Percentiles rank a stretch among this genome's conserved stretches.
Conservation (phyloP, 306 rosid genomes). For the Acacia melanoxylon region DNA sequence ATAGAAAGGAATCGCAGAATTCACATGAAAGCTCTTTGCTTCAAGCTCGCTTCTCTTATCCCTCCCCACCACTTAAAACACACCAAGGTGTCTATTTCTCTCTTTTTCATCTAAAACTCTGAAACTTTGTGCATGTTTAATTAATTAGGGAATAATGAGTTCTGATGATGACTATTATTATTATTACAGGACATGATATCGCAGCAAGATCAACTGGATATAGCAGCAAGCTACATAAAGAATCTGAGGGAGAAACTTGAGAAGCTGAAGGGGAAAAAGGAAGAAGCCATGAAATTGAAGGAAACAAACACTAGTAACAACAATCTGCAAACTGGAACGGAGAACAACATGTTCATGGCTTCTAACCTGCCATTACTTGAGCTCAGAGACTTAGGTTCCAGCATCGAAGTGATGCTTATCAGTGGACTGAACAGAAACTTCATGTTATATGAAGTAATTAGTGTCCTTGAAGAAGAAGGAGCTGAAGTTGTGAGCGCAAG, state of each 20-base stretch:
- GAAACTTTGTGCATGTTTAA: background rate
- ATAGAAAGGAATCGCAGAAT: constrained; percentile 71
- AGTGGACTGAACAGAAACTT: constrained; percentile 51
- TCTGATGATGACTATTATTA: too few species aligned
- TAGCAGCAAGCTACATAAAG: constrained; percentile 50
- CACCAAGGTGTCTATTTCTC: constrained; percentile 40
- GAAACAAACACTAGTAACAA: background rate
- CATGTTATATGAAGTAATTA: constrained; percentile 55
- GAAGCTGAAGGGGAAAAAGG: constrained; percentile 48
- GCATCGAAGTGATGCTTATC: constrained; percentile 57
- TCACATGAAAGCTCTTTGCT: constrained; percentile 69
- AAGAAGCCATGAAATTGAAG: constrained; percentile 31
- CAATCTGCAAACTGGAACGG: background rate
- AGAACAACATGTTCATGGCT: background rate
- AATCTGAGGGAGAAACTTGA: constrained; percentile 53
- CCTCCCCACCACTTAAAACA: constrained; percentile 48
- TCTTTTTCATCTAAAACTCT: background rate
- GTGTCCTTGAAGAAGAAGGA: constrained; percentile 69
- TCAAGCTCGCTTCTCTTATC: constrained; percentile 60
- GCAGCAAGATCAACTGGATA: constrained; percentile 58
- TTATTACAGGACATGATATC: constrained; percentile 42
- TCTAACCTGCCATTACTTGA: constrained; percentile 48
- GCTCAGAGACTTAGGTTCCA: constrained; percentile 49
- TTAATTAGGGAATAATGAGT: too few species aligned
- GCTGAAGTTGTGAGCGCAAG: constrained; percentile 64